Evolutionary conservation across 495 filamentous ascomycete genomes (phyloP).

Genomic region (Penicillium taxi): DNA sequence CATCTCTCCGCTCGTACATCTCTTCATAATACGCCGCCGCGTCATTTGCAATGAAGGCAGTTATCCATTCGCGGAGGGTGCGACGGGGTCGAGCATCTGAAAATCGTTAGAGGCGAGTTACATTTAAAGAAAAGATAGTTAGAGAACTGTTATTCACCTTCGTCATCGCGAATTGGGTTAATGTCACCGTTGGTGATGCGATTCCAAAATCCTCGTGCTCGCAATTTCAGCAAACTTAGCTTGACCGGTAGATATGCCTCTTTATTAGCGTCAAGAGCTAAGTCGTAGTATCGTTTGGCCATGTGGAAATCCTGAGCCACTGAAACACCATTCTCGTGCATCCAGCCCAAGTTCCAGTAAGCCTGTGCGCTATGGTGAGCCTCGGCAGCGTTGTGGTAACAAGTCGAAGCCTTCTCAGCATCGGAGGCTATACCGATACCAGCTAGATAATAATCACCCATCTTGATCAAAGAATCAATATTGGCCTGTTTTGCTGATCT

Average conservation of each 20-base stretch:
- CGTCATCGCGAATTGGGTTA: slow-evolving; percentile 83
- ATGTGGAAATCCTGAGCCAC: slow-evolving; percentile 95
- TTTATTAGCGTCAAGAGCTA: slow-evolving; percentile 79
- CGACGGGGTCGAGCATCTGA: slow-evolving; percentile 59
- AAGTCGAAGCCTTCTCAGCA: slow-evolving; percentile 81
- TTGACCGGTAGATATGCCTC: slow-evolving; percentile 95
- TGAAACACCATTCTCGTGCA: slow-evolving; percentile 96
- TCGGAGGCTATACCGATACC: slow-evolving; percentile 67
- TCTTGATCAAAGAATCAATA: slow-evolving; percentile 90
- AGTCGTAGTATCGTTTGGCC: slow-evolving; percentile 92
- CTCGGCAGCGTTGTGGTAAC: slow-evolving; percentile 87
- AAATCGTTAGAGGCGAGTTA: not conserved
- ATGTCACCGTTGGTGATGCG: slow-evolving; percentile 79
- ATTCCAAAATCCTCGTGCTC: slow-evolving; percentile 85
- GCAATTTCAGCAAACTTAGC: slow-evolving; percentile 76
- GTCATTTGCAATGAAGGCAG: slow-evolving; percentile 73
- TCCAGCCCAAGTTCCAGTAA: slow-evolving; percentile 96
- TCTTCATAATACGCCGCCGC: slow-evolving; percentile 43
- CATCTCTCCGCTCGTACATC: slow-evolving; percentile 49
- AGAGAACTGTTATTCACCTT: slow-evolving; percentile 45
- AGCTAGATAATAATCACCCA: slow-evolving; percentile 91
- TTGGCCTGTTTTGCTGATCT: slow-evolving; percentile 90
- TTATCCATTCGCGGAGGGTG: slow-evolving; percentile 75
- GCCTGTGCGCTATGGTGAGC: slow-evolving; percentile 87
- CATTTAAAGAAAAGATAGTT: not conserved